Evolutionary conservation across 108 stramenopile genomes (phyloP), one percentile per base, ranked within the genome.

Genomic region (Cyclotella atomus): DNA sequence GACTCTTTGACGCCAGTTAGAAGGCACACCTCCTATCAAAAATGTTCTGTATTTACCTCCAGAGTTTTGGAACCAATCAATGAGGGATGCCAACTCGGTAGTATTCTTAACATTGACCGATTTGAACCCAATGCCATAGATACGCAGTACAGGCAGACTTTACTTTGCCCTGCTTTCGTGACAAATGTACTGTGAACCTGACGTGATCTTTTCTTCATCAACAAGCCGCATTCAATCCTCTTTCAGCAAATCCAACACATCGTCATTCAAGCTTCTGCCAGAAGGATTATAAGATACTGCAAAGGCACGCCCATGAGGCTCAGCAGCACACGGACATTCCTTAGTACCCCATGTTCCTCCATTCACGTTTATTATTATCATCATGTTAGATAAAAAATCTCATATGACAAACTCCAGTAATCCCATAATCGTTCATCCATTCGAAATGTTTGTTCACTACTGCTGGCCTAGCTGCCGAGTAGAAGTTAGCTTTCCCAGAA

Each of bases 361-460:
- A 64, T 32, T 77, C 69, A n/a, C 43, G 17, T 19, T 56, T 41
- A 0, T 41, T 28, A 16, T 5, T 6, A 12, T 23, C 9, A 16
- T 70, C 16, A 23, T 68, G 29, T 2, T 50, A 16, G 7, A 34
- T 30, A 44, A 84, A 65, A 28, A 84, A 84, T 8, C 75, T 44
- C 52, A 72, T 63, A 49, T 68, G 57, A 52, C 79, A 84, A 3
- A 73, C 71, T 2, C 83, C 83, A 19, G 66, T 34, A 21, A 84
- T 80, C 0, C 79, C 70, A 50, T 84, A 76, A 0, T 71, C 69
- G 10, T 21, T 3, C 83, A 84, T 84, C 83, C 83, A 84, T 41
- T 71, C 28, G 38, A 75, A 71, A 75, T 84, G 83, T 25, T 75
- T 65, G 36, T 68, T 47, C 9, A 84, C 83, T 14, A 79, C 62